These are phyloP conservation scores for Amylostereum areolatum DNA, from an alignment of 1,284 basidiomycete genomes.

Conservation along the genomic window DNA sequence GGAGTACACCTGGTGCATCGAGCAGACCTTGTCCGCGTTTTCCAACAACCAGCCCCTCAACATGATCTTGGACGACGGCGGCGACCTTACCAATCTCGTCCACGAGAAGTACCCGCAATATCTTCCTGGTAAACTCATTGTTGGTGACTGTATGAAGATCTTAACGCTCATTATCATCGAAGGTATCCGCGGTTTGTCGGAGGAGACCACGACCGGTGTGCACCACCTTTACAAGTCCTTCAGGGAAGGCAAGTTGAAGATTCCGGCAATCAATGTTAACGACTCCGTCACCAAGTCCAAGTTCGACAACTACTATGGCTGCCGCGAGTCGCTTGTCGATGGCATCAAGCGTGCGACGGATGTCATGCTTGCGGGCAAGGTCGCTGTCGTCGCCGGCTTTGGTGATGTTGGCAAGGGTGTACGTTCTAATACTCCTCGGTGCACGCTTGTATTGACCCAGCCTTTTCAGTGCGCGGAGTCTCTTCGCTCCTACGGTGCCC, in stretches of 20 bases:
- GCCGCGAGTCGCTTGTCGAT: conserved; percentile 99
- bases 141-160: neutral
- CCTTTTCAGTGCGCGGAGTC: conserved; percentile 87
- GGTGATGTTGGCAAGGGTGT: conserved; percentile 99
- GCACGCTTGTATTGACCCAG: conserved; percentile 8
- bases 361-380: conserved; percentile 99
- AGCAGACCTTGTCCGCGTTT: conserved; percentile 90
- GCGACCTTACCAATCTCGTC: conserved; percentile 92
- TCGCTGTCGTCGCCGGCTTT: conserved; percentile 97
- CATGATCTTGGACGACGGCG: conserved; percentile 99
- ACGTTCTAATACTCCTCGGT: conserved; percentile 28
- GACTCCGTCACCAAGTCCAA: conserved; percentile 99
- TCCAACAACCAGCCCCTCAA: conserved; percentile 79
- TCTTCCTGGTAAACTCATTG: conserved; percentile 50
- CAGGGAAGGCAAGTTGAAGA: conserved; percentile 93
- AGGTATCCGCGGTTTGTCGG: conserved; percentile 92
- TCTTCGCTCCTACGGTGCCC: conserved; percentile 92
- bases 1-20: conserved; percentile 98
- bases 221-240: conserved; percentile 98
- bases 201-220: conserved; percentile 99
- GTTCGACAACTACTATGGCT: conserved; percentile 96
- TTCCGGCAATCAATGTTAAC: conserved; percentile 99
- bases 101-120: conserved; percentile 96
- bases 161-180: conserved; percentile 1
- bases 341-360: conserved; percentile 99